A percentile compares a stretch with the other conserved stretches of the same genome.
Conservation (phyloP, 148 eudicot genomes). For the Camellia sinensis region DNA sequence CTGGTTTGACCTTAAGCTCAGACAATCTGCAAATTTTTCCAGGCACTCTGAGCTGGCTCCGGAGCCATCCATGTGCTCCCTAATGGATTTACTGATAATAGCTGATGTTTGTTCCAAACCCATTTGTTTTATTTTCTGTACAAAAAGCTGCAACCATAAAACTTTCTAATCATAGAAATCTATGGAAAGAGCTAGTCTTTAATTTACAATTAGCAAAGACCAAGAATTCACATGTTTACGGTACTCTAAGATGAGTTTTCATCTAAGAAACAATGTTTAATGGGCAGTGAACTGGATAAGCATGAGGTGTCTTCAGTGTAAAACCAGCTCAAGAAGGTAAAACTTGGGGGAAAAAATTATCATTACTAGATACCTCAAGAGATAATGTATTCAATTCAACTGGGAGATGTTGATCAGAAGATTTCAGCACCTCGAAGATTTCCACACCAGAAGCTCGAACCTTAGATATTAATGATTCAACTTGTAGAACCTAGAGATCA, state of each 20-base stretch:
- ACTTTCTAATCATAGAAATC: neutral
- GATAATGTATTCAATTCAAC: constrained; percentile 55
- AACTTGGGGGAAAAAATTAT: neutral
- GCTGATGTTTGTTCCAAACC: constrained; percentile 40
- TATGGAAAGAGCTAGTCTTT: neutral
- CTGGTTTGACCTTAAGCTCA: constrained; percentile 72
- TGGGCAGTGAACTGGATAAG: neutral
- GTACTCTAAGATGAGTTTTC: neutral
- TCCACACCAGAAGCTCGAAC: constrained; percentile 46
- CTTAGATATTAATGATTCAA: constrained; percentile 57
- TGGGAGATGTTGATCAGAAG: constrained; percentile 49
- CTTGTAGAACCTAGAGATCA: constrained; percentile 68
- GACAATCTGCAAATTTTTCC: constrained; percentile 55
- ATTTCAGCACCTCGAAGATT: constrained; percentile 59
- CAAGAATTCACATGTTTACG: neutral
- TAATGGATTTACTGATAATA: constrained; percentile 52
- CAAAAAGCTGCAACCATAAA: constrained; percentile 37
- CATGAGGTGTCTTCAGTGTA: neutral
- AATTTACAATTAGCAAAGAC: neutral
- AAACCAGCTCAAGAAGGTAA: constrained; percentile 1
- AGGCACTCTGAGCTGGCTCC: constrained; percentile 59
- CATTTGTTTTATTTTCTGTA: constrained; percentile 52
- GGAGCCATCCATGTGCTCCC: constrained; percentile 57
- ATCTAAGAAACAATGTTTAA: neutral
- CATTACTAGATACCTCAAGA: constrained; percentile 54